Conservation (phyloP, 2,329 filamentous ascomycete species). For the Bipolaris bicolor region DNA sequence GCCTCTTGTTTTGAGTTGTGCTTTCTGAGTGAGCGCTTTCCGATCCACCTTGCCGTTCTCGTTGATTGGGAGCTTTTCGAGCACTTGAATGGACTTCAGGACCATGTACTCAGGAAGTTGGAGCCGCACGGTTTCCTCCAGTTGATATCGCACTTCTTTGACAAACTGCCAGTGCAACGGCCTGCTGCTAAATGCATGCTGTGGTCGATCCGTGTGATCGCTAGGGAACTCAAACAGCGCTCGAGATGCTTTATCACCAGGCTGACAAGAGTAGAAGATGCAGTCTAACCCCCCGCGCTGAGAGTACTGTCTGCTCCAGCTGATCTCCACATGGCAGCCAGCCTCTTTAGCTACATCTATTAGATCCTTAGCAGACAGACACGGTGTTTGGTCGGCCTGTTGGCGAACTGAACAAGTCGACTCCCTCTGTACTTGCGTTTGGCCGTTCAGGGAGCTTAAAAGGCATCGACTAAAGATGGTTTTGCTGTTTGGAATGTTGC, state of each 20-base stretch:
- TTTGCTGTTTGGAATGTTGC: conserved; percentile 8
- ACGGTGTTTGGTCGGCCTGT: background rate
- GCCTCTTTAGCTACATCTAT: background rate
- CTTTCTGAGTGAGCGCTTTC: conserved; percentile 24
- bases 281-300: conserved; percentile 4
- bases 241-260: background rate
- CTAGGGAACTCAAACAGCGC: background rate
- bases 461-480: background rate
- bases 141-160: conserved; percentile 1
- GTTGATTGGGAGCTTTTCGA: conserved; percentile 33
- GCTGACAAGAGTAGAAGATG: conserved; percentile 2
- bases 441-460: background rate
- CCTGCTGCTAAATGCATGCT: background rate
- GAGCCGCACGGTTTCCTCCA: background rate
- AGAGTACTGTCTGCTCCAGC: conserved; percentile 7
- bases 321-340: conserved; percentile 3
- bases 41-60: conserved; percentile 24
- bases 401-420: background rate
- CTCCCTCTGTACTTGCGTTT: background rate
- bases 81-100: conserved; percentile 35
- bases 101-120: conserved; percentile 28
- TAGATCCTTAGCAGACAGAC: background rate
- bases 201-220: background rate
- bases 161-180: background rate
- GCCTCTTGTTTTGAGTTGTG: background rate